Base-by-base conservation (phyloP, 768 basidiomycete genomes). In the Tricholoma matsutake region DNA sequence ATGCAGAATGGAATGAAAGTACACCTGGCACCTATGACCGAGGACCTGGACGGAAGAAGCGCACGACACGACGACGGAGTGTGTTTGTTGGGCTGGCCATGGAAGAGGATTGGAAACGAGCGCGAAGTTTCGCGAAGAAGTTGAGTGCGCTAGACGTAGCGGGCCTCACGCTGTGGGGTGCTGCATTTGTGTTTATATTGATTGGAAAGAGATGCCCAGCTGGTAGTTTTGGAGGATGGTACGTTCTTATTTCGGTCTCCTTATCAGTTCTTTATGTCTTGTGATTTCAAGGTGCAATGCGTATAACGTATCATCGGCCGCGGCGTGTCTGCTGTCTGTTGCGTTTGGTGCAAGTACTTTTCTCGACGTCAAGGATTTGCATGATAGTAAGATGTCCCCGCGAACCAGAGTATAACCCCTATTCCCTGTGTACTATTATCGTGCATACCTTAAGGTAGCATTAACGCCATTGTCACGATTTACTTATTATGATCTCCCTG, bases 281-380 rank as follows among this genome's bases (percentile, higher is more conserved):
- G 37, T 3, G 8, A 4, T 3, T 20, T 14, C 57, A 61, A 88
- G 88, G 88, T 89, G 88, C 70, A 85, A 84, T 64, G 86, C 85
- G 7, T 91, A 87, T 71, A 90, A 89, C 67, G 75, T 84, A 11
- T 87, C 86, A 5, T 79, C 83, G 1, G 87, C 88, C 13, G 79
- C 82, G 28, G 79, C 86, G 4, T 89, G 85, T 68, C 63, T 91
- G 37, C 71, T 88, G 13, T 79, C 76, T 57, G 66, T 88, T 43
- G 71, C 79, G 1, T 91, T 87, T 66, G 78, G 77, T 9, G 64
- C 85, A 28, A 84, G 81, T 65, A 70, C 79, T 18, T 89, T 86
- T 70, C 88, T 88, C 68, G 85, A 83, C 60, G 80, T 88, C 55
- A 86, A 87, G 70, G 88, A 89, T 71, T 66, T 89, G 34, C 76